phyloP scores from a whole-genome alignment of 257 asterid species.

The Craterostigma plantagineum region DNA sequence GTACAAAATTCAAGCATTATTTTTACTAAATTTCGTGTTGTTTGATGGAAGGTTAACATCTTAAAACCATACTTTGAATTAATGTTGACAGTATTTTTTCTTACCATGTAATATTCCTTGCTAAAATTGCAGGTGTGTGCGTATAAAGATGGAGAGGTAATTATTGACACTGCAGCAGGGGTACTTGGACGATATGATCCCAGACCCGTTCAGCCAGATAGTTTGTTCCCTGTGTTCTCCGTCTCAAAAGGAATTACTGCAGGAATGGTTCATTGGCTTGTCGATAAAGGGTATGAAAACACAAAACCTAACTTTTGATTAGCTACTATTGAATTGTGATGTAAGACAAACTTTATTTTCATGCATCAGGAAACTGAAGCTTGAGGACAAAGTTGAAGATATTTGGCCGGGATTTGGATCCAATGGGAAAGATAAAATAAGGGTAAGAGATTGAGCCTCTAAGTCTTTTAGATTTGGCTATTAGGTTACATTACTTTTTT shows the following conservation, averaged over 20 bases:
- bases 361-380: slow-evolving; percentile 53
- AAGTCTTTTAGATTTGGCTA: not conserved
- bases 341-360: too few relatives aligned
- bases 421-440: slow-evolving; percentile 65
- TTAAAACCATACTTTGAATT: not conserved
- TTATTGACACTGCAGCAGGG: slow-evolving; percentile 96
- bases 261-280: slow-evolving; percentile 93
- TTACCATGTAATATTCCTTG: too few relatives aligned
- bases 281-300: slow-evolving; percentile 61
- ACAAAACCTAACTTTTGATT: not conserved
- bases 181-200: slow-evolving; percentile 96
- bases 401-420: slow-evolving; percentile 82
- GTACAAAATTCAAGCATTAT: slow-evolving; percentile 13
- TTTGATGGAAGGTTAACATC: not conserved
- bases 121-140: slow-evolving; percentile 57
- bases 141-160: slow-evolving; percentile 90
- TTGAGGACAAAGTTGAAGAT: slow-evolving; percentile 50
- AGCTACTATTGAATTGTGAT: too few relatives aligned
- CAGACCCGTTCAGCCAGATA: slow-evolving; percentile 95
- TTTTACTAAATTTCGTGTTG: too few relatives aligned
- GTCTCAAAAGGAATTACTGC: slow-evolving; percentile 86
- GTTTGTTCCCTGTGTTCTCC: slow-evolving; percentile 87
- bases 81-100: too few relatives aligned
- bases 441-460: slow-evolving; percentile 25
- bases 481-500: too few relatives aligned